A percentile compares a stretch with the other conserved stretches of the same genome.
Conservation (phyloP, 176 grass and related monocot species). For the Sorghum bicolor region Sorghum_bicolor_NCBIv3 NC_012873.2:23264001-23264500, state of each 20-base stretch:
- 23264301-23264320: not conserved
- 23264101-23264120: constrained; percentile 28
- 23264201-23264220: not conserved
- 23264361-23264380: not conserved
- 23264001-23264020: not conserved
- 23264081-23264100: constrained; percentile 38
- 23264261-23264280: not conserved
- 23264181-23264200: not conserved
- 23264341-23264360: not conserved
- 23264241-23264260: not conserved
- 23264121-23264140: constrained; percentile 13
- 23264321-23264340: not conserved
- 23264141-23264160: not conserved
- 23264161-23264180: not conserved
- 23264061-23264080: constrained; percentile 36
- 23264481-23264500: not conserved
- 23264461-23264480: not conserved
- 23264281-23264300: not conserved
- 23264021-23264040: constrained; percentile 41
- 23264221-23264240: not conserved
- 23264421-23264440: not conserved
- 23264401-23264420: not conserved
- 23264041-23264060: constrained; percentile 35
- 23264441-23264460: not conserved
- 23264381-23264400: not conserved